Percentiles rank a stretch among this genome's conserved stretches.
Conservation (phyloP, 1,284 basidiomycete species). For the Ustilago esculenta region DNA sequence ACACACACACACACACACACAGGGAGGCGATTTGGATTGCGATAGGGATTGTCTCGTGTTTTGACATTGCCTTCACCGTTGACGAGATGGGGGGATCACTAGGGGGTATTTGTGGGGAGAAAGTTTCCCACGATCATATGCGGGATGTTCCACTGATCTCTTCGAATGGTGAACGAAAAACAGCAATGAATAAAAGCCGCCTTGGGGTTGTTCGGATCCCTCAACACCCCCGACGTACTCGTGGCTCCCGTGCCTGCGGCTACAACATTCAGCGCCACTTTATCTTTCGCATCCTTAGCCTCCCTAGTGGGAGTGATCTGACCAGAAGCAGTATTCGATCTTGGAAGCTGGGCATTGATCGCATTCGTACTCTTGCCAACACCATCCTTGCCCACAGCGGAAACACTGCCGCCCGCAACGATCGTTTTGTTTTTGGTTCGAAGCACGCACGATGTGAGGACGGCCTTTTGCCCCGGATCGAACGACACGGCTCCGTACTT, state of each 20-base stretch:
- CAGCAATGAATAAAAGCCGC: constrained; percentile 83
- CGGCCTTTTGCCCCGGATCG: constrained; percentile 81
- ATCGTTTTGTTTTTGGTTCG: constrained; percentile 48
- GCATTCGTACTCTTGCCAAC: background rate
- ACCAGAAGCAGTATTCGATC: background rate
- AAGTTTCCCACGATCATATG: constrained; percentile 49
- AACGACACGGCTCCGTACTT: constrained; percentile 72
- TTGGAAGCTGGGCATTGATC: constrained; percentile 17
- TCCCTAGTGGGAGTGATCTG: constrained; percentile 6
- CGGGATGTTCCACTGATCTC: constrained; percentile 72
- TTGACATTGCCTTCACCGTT: too few relatives aligned
- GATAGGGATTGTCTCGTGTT: too few relatives aligned
- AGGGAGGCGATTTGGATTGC: too few relatives aligned
- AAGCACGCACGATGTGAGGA: constrained; percentile 90
- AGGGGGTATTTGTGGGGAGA: constrained; percentile 35
- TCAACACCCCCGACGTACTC: constrained; percentile 26
- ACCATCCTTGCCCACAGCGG: background rate
- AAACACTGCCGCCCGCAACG: constrained; percentile 14
- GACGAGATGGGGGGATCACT: too few relatives aligned
- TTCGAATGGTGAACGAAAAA: constrained; percentile 91
- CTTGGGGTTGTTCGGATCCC: constrained; percentile 67
- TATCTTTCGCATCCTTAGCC: background rate
- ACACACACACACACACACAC: too few relatives aligned
- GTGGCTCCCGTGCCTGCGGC: constrained; percentile 27
- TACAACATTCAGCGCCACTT: background rate